phyloP scores from a whole-genome alignment of 2,329 filamentous ascomycete species.

The Aspergillus japonicus region DNA sequence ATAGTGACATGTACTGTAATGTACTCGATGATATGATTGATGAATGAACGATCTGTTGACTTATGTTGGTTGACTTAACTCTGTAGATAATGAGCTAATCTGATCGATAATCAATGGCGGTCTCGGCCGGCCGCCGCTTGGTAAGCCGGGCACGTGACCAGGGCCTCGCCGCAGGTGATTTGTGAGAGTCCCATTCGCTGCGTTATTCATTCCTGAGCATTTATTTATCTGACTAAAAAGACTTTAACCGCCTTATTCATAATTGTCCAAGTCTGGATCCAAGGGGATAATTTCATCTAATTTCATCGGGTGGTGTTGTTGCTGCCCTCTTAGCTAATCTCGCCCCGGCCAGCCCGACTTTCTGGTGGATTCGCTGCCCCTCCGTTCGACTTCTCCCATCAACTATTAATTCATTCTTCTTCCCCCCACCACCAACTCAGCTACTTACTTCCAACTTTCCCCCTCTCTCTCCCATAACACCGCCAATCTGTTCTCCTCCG shows the following conservation, averaged over 20 bases:
- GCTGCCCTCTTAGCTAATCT: conserved; percentile 17
- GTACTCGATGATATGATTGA: neutral
- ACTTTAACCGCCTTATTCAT: conserved; percentile 8
- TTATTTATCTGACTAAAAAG: conserved; percentile 3
- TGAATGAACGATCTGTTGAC: neutral
- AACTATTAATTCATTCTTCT: conserved; percentile 15
- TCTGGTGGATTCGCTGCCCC: conserved; percentile 11
- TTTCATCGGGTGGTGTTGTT: too few species aligned
- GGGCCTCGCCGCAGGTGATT: conserved; percentile 14
- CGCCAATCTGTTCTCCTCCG: conserved; percentile 91
- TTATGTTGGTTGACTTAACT: too few species aligned
- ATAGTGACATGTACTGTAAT: neutral
- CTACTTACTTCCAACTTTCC: neutral
- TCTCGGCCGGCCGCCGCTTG: conserved; percentile 20
- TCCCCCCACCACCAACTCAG: conserved; percentile 9
- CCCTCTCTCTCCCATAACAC: conserved; percentile 32
- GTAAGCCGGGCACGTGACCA: conserved; percentile 22
- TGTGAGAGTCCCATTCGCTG: neutral
- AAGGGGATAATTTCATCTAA: neutral
- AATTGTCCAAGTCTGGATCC: conserved; percentile 1
- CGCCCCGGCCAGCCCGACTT: conserved; percentile 15
- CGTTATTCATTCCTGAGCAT: too few species aligned
- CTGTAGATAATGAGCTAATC: neutral
- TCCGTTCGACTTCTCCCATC: conserved; percentile 17
- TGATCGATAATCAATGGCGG: conserved; percentile 20